These are phyloP conservation scores for Pythium diclinum DNA, from an alignment of 352 stramenopile genomes.

Conservation along the genomic window DNA sequence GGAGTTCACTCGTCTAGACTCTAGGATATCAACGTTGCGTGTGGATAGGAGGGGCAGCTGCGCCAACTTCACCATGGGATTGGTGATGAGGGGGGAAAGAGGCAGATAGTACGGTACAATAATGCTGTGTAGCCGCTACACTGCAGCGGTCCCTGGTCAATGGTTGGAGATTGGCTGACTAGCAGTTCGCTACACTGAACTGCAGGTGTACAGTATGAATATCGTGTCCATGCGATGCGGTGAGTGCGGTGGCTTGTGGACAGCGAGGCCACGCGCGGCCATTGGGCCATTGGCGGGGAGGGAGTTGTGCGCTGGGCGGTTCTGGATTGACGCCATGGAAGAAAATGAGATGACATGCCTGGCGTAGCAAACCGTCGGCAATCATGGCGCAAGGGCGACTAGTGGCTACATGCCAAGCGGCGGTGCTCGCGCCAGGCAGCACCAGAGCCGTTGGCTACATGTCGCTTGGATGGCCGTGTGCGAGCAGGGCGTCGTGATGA, in stretches of 20 bases:
- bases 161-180: not conserved
- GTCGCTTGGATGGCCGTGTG: not conserved
- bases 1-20: not conserved
- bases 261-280: not conserved
- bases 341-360: constrained; percentile 10
- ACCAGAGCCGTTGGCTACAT: not conserved
- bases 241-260: not conserved
- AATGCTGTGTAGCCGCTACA: no score
- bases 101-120: not conserved
- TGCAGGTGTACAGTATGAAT: no score
- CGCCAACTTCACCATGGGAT: constrained; percentile 1
- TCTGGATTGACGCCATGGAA: constrained; percentile 29
- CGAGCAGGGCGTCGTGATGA: not conserved
- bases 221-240: not conserved
- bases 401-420: not conserved
- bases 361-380: not conserved
- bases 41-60: not conserved
- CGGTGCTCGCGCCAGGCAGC: not conserved
- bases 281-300: not conserved
- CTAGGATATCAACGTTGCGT: constrained; percentile 2
- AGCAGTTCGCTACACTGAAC: not conserved
- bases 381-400: not conserved
- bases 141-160: not conserved
- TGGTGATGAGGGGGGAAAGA: not conserved
- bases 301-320: constrained; percentile 1